Conservation (phyloP, 1,284 basidiomycete genomes). For the Thecaphora thlaspeos region DNA sequence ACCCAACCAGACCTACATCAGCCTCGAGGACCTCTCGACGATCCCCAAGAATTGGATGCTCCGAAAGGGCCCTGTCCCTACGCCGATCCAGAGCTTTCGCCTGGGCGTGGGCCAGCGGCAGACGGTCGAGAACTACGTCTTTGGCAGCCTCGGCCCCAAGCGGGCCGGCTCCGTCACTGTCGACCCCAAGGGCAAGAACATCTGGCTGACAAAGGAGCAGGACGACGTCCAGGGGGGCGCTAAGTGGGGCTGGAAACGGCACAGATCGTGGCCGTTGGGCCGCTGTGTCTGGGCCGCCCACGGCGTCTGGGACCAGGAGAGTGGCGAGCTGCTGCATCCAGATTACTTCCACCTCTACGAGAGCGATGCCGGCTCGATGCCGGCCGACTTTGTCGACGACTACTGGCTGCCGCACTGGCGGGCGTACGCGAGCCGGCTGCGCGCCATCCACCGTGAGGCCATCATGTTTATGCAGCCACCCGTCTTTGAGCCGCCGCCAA, state of each 20-base stretch:
- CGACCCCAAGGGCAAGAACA: constrained; percentile 71
- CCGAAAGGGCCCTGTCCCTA: constrained; percentile 79
- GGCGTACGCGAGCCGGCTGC: constrained; percentile 68
- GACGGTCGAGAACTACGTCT: constrained; percentile 80
- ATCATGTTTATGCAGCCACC: constrained; percentile 90
- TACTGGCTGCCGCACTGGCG: constrained; percentile 81
- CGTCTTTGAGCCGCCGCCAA: constrained; percentile 76
- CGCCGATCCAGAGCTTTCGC: constrained; percentile 77
- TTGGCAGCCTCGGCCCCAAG: constrained; percentile 76
- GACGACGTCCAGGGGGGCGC: constrained; percentile 35
- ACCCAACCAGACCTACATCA: constrained; percentile 82
- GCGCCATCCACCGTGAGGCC: constrained; percentile 74
- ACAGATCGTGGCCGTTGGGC: constrained; percentile 75
- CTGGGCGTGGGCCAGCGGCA: constrained; percentile 84
- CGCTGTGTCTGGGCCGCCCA: constrained; percentile 86
- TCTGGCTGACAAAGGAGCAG: constrained; percentile 47
- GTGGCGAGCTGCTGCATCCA: constrained; percentile 69
- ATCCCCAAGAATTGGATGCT: constrained; percentile 60
- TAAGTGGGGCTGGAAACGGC: constrained; percentile 78
- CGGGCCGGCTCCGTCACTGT: constrained; percentile 72
- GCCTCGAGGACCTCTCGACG: constrained; percentile 65
- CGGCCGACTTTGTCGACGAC: constrained; percentile 69
- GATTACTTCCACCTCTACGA: constrained; percentile 69
- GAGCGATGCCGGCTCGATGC: constrained; percentile 57
- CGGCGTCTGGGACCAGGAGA: constrained; percentile 80